These are phyloP conservation scores for Coniferiporia weirii DNA, from an alignment of 1,284 basidiomycete species.

Conservation along the genomic window DNA sequence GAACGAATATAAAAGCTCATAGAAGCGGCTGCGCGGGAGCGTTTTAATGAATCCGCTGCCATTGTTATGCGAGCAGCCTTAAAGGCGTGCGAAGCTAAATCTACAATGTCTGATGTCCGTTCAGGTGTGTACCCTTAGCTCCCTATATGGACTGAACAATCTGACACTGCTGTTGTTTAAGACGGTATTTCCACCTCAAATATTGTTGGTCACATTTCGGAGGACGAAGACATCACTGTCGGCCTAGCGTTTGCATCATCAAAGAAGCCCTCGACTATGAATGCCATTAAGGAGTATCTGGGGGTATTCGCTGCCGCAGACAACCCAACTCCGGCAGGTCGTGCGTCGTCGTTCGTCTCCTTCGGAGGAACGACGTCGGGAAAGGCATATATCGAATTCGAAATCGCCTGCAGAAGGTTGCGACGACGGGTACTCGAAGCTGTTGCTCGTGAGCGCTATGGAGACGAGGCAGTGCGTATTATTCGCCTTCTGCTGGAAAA, in stretches of 20 bases:
- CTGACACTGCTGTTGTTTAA: constrained; percentile 24
- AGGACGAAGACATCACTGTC: constrained; percentile 49
- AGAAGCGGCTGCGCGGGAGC: constrained; percentile 65
- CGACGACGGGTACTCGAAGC: constrained; percentile 74
- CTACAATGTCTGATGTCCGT: constrained; percentile 55
- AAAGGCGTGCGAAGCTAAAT: constrained; percentile 61
- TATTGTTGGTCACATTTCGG: constrained; percentile 55
- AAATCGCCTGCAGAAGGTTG: constrained; percentile 67
- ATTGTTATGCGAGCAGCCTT: constrained; percentile 67
- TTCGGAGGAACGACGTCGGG: constrained; percentile 46
- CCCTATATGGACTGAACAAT: constrained; percentile 16
- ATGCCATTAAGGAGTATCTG: constrained; percentile 70
- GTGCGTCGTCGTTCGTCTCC: constrained; percentile 62
- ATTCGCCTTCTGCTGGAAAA: constrained; percentile 76
- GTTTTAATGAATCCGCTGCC: constrained; percentile 73
- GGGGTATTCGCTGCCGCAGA: constrained; percentile 73
- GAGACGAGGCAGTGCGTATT: constrained; percentile 82
- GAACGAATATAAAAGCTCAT: constrained; percentile 52
- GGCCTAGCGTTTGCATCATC: constrained; percentile 51
- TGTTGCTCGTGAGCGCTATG: constrained; percentile 79
- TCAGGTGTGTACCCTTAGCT: constrained; percentile 44
- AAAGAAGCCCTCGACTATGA: constrained; percentile 53
- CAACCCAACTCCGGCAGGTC: constrained; percentile 69
- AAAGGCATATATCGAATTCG: constrained; percentile 80
- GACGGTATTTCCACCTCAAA: constrained; percentile 60